Conservation (phyloP, 2,329 filamentous ascomycete species). For the Trichoderma harzianum region DNA sequence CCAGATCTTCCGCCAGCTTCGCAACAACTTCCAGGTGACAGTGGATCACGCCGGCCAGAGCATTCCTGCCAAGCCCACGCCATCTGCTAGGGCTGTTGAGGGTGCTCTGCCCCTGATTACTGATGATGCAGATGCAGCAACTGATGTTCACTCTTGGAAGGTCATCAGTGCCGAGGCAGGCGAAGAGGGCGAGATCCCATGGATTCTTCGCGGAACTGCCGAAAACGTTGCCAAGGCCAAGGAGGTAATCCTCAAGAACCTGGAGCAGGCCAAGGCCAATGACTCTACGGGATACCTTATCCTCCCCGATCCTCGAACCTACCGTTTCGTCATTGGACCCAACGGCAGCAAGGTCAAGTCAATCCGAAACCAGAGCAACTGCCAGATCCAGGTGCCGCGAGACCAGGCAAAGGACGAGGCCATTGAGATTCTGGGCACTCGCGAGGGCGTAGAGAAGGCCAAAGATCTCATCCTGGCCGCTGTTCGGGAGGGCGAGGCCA, state of each 20-base stretch:
- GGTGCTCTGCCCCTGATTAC: constrained; percentile 84
- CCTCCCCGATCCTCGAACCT: constrained; percentile 82
- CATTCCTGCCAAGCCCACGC: constrained; percentile 65
- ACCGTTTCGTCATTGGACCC: constrained; percentile 85
- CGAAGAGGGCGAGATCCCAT: constrained; percentile 75
- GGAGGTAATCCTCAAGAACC: constrained; percentile 66
- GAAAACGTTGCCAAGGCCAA: constrained; percentile 83
- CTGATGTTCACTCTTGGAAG: constrained; percentile 78
- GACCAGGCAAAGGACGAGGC: constrained; percentile 73
- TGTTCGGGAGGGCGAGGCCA: constrained; percentile 59
- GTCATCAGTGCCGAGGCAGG: constrained; percentile 61
- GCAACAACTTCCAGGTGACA: constrained; percentile 81
- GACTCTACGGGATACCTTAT: constrained; percentile 81
- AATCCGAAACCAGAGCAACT: constrained; percentile 88
- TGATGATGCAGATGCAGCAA: constrained; percentile 65
- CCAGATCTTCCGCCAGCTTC: constrained; percentile 86
- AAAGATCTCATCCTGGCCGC: constrained; percentile 85
- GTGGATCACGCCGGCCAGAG: constrained; percentile 86
- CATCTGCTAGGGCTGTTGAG: constrained; percentile 54
- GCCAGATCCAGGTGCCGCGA: constrained; percentile 88
- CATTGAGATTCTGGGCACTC: constrained; percentile 81
- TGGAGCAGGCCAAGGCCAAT: constrained; percentile 67
- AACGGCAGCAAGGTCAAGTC: constrained; percentile 88
- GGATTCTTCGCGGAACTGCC: constrained; percentile 76
- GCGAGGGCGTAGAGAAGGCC: constrained; percentile 79